phyloP scores from a whole-genome alignment of 306 rosid genomes.

The Castanospermum australe region DNA sequence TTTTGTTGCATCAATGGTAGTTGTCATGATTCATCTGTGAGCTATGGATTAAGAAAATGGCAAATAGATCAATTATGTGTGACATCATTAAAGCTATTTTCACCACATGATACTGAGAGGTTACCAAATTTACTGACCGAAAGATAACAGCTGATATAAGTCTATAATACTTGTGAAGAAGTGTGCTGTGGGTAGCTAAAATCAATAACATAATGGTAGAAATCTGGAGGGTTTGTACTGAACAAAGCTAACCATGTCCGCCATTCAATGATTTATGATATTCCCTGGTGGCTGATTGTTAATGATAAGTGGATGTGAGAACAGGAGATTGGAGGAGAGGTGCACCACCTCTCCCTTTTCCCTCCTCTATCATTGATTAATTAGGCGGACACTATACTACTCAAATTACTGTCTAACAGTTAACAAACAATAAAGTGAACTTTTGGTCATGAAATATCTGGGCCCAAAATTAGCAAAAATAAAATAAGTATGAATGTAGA shows the following conservation, averaged over 20 bases:
- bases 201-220: no score
- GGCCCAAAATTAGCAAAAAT: not conserved
- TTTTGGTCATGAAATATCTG: no score
- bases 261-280: not conserved
- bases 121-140: not conserved
- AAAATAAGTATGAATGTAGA: not conserved
- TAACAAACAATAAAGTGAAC: not conserved
- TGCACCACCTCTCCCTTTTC: not conserved
- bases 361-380: not conserved
- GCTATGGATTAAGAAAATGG: not conserved
- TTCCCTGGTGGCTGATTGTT: not conserved
- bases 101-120: conserved; percentile 5
- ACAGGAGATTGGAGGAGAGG: not conserved
- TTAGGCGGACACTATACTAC: not conserved
- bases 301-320: conserved; percentile 1
- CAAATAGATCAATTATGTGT: not conserved
- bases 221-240: no score
- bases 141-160: not conserved
- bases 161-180: not conserved
- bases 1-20: not conserved
- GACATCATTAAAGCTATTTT: not conserved
- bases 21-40: conserved; percentile 1
- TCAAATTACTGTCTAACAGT: not conserved
- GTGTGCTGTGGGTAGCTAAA: not conserved
- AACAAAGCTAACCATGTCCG: not conserved